Conservation (phyloP, 768 basidiomycete species). For the Boletus sp. region DNA sequence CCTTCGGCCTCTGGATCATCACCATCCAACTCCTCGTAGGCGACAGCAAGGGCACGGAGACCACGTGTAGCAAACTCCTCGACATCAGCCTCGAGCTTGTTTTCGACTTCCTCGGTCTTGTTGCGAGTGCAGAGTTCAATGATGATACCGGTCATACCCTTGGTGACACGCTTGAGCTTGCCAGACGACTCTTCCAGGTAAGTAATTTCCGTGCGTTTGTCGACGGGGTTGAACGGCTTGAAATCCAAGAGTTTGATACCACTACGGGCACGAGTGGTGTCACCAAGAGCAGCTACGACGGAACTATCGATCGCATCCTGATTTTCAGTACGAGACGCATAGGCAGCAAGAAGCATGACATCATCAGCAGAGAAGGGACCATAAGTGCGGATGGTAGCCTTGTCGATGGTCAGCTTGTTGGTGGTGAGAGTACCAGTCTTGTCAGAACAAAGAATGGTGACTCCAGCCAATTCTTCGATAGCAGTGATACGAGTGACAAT, state of each 20-base stretch:
- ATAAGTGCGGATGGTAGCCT: slow-evolving; percentile 86
- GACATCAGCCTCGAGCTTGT: slow-evolving; percentile 88
- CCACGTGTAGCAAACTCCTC: slow-evolving; percentile 95
- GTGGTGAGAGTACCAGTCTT: slow-evolving; percentile 98
- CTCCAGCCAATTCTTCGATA: slow-evolving; percentile 96
- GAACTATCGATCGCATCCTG: slow-evolving; percentile 95
- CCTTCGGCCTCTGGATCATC: slow-evolving; percentile 83
- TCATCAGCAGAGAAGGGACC: slow-evolving; percentile 85
- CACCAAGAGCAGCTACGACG: slow-evolving; percentile 77
- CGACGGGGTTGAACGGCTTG: slow-evolving; percentile 99
- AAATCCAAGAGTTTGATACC: slow-evolving; percentile 98
- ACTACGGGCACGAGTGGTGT: slow-evolving; percentile 69
- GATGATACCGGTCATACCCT: slow-evolving; percentile 99
- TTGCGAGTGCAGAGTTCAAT: slow-evolving; percentile 96
- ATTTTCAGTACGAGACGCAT: slow-evolving; percentile 98
- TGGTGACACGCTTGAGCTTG: slow-evolving; percentile 96
- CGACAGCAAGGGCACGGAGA: slow-evolving; percentile 93
- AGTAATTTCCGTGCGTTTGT: slow-evolving; percentile 99
- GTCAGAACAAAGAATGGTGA: slow-evolving; percentile 98
- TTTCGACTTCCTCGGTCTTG: slow-evolving; percentile 92
- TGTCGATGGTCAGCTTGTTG: slow-evolving; percentile 99
- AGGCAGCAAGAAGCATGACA: slow-evolving; percentile 89
- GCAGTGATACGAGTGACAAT: slow-evolving; percentile 99
- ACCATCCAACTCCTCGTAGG: slow-evolving; percentile 88
- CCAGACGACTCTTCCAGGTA: slow-evolving; percentile 94